Evolutionary conservation across 257 asterid species (phyloP).

Genomic region (Solanum habrochaites): DNA sequence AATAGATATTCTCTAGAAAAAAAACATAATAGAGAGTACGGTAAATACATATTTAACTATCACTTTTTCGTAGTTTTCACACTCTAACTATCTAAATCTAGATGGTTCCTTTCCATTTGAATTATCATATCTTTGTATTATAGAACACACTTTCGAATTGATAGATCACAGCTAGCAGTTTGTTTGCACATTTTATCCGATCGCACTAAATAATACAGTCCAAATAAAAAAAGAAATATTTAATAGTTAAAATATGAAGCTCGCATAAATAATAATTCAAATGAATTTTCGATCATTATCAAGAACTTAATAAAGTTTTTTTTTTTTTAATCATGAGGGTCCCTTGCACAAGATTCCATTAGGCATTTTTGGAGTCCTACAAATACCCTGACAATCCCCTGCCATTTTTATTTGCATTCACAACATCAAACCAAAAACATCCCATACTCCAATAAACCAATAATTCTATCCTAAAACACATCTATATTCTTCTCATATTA

Average conservation of each 20-base stretch:
- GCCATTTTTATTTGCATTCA: constrained; percentile 20
- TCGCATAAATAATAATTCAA: no score
- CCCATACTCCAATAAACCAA: neutral
- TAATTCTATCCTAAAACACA: constrained; percentile 1
- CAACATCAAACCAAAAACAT: constrained; percentile 13
- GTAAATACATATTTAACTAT: neutral
- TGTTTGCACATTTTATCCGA: neutral
- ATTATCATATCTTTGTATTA: neutral
- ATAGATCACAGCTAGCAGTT: neutral
- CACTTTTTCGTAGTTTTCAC: neutral
- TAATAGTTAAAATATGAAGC: no score
- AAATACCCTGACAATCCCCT: constrained; percentile 31
- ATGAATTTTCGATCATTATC: no score
- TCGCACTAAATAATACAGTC: neutral
- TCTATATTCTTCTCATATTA: neutral
- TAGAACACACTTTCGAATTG: neutral
- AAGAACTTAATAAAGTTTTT: neutral
- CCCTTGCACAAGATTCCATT: constrained; percentile 19
- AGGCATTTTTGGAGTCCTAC: constrained; percentile 34
- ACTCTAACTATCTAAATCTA: neutral
- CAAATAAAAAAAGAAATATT: no score
- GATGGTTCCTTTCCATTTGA: neutral
- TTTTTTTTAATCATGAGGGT: neutral
- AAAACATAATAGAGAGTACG: neutral
- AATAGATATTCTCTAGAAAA: no score